phyloP scores from a whole-genome alignment of 78 protist genomes.

The Tieghemostelium lacteum region DNA sequence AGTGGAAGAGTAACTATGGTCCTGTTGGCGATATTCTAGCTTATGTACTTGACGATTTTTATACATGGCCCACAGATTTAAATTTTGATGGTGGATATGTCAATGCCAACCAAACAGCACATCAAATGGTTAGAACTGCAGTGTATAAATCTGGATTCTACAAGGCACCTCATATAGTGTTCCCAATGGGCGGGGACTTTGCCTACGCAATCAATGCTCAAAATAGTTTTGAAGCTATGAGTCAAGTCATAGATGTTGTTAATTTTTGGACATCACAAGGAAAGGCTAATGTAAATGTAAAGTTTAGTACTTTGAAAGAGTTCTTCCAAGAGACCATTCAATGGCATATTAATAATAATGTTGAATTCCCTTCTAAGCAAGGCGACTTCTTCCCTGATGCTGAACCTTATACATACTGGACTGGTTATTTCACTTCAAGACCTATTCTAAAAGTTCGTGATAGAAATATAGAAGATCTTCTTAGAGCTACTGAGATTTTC shows the following conservation, averaged over 20 bases:
- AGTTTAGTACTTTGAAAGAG: conserved; percentile 10
- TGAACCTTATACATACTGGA: conserved; percentile 55
- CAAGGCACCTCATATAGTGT: conserved; percentile 21
- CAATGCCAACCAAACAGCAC: too few relatives aligned
- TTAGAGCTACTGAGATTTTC: conserved; percentile 19
- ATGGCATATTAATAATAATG: conserved; percentile 15
- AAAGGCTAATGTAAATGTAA: background rate
- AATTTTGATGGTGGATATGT: conserved; percentile 6
- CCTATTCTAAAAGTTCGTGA: conserved; percentile 15
- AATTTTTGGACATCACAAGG: background rate
- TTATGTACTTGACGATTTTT: conserved; percentile 58
- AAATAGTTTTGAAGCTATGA: background rate
- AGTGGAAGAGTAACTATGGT: conserved; percentile 27
- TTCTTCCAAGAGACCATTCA: background rate
- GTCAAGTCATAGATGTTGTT: background rate
- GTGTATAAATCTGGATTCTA: background rate
- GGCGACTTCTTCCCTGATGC: conserved; percentile 44
- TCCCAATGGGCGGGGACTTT: conserved; percentile 36
- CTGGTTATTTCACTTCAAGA: conserved; percentile 40
- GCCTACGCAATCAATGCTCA: background rate
- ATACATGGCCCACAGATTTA: conserved; percentile 13
- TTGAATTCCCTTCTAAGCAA: background rate
- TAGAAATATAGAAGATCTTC: background rate
- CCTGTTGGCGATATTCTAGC: conserved; percentile 47
- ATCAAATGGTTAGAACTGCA: background rate